Percentiles rank a stretch among this genome's conserved stretches.
These are phyloP conservation scores for Xenosphaeropsis pyriputrescens DNA, from an alignment of 2,329 filamentous ascomycete species.

Conservation along the genomic window DNA sequence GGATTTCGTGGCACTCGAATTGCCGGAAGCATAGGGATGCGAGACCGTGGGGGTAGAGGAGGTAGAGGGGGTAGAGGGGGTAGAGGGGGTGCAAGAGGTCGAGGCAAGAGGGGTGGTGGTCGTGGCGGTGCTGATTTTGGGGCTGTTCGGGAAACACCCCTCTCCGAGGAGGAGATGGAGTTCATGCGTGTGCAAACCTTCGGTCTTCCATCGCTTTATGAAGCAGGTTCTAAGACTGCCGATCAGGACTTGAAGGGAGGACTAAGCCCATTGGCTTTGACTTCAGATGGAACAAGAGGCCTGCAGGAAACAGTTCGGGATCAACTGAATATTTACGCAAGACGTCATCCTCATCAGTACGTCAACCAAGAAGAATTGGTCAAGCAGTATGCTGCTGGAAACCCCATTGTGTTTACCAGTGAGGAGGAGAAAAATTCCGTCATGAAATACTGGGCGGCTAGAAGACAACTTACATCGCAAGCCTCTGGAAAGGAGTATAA, in stretches of 20 bases:
- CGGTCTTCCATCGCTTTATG: conserved; percentile 12
- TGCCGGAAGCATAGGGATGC: conserved; percentile 20
- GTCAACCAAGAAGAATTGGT: not conserved
- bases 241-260: conserved; percentile 4
- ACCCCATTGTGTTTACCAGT: conserved; percentile 1
- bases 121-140: not conserved
- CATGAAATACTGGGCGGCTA: not conserved
- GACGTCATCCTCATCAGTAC: conserved; percentile 1
- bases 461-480: too few relatives aligned
- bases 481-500: not conserved
- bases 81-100: not conserved
- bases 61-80: conserved; percentile 1
- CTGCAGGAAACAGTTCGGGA: conserved; percentile 11
- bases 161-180: not conserved
- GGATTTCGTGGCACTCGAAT: conserved; percentile 22
- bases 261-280: too few relatives aligned
- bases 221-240: conserved; percentile 9
- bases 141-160: not conserved
- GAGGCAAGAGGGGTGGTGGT: too few relatives aligned
- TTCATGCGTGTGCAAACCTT: not conserved
- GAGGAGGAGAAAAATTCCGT: not conserved
- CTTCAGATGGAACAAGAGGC: conserved; percentile 5
- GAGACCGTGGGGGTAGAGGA: conserved; percentile 8
- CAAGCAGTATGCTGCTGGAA: conserved; percentile 1
- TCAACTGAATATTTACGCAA: conserved; percentile 13